Evolutionary conservation across 2,329 filamentous ascomycete genomes (phyloP).

Genomic region (Cladosporium sp.): DNA sequence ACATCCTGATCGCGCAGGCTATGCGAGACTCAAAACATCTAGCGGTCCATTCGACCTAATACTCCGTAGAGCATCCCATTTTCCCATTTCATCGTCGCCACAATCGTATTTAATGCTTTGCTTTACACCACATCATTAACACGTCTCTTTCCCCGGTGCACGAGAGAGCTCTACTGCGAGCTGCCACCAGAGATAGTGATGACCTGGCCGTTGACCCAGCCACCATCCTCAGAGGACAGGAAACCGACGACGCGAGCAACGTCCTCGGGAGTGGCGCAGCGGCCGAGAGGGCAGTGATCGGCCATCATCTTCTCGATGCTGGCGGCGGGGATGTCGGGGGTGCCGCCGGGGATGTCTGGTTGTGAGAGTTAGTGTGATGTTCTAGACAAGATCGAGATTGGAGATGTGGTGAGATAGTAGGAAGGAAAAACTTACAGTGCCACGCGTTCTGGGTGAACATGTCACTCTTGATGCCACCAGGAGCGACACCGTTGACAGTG

Average conservation of each 20-base stretch:
- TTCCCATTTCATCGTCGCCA: background rate
- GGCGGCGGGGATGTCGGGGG: slow-evolving; percentile 50
- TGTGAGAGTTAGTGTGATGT: background rate
- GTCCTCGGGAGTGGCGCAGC: slow-evolving; percentile 51
- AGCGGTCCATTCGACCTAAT: background rate
- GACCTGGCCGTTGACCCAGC: slow-evolving; percentile 46
- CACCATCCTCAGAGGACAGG: slow-evolving; percentile 40
- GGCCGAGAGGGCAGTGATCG: slow-evolving; percentile 49
- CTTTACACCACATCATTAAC: background rate
- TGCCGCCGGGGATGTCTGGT: slow-evolving; percentile 51
- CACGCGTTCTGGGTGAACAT: slow-evolving; percentile 58
- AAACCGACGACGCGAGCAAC: slow-evolving; percentile 43
- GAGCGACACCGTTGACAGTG: slow-evolving; percentile 72
- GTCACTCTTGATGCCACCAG: slow-evolving; percentile 72
- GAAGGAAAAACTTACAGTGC: background rate
- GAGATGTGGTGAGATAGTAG: no score
- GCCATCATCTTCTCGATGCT: slow-evolving; percentile 54
- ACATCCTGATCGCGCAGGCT: background rate
- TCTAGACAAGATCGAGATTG: background rate
- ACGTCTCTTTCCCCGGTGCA: background rate
- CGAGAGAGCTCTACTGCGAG: background rate
- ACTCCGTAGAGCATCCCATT: background rate
- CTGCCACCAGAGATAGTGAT: slow-evolving; percentile 43
- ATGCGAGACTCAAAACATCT: background rate
- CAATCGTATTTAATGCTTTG: background rate